Base-by-base conservation (phyloP, 1,284 basidiomycete genomes). In the Moesziomyces parantarcticus region DNA sequence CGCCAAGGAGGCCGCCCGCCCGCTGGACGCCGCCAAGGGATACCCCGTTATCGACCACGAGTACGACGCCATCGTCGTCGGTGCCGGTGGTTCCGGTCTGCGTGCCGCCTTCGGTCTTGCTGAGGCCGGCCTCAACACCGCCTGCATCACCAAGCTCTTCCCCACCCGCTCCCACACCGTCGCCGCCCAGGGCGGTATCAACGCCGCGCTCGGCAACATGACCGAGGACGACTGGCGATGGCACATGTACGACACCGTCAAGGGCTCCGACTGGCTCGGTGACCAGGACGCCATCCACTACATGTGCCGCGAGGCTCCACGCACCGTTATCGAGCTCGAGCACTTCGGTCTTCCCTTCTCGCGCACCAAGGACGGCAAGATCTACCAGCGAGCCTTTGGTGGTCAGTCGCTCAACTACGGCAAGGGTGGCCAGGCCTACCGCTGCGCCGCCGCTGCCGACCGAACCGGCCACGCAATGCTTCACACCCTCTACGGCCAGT, bases 201-300 rank as follows among this genome's bases (percentile, higher is more conserved):
- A 99, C 86, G 96, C 97, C 81, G 97, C 97, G 46, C 89, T 99
- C 59, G 97, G 96, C 68, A 99, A 99, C 88, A 82, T 83, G 81
- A 83, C 81, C 52, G 79, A 80, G 79, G 82, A 97, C 84, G 94
- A 97, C 85, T 98, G 95, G 96, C 88, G 97, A 86, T 99, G 97
- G 97, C 96, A 99, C 86, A 97, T 98, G 93, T 95, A 96, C 86
- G 95, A 98, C 86, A 99, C 96, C 58, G 96, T 99, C 75, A 99
- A 99, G 88, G 97, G 97, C 74, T 97, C 95, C 57, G 97, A 99
- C 87, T 99, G 96, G 96, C 90, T 99, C 58, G 97, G 97, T 86
- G 97, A 99, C 87, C 97, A 99, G 87, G 96, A 99, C 84, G 96
- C 95, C 59, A 97, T 98, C 81, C 96, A 98, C 84, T 98, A 98